Percentiles rank a stretch among this genome's conserved stretches.
phyloP scores from a whole-genome alignment of 495 filamentous ascomycete genomes.

The Neurospora discreta region DNA sequence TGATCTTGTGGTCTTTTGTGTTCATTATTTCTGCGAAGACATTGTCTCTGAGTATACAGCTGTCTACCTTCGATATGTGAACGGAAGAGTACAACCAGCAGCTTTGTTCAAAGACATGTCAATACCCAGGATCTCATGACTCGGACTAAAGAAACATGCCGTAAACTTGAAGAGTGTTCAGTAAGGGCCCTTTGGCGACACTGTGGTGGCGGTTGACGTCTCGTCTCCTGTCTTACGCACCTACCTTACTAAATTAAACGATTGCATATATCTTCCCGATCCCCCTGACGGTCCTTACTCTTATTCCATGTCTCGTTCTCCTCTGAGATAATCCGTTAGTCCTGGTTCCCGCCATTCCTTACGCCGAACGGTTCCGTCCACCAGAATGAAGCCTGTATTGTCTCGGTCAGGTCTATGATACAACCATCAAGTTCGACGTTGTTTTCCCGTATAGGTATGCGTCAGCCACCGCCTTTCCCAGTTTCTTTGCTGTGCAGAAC shows the following conservation, averaged over 20 bases:
- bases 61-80: neutral
- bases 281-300: neutral
- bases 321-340: neutral
- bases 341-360: neutral
- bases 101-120: neutral
- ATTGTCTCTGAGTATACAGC: neutral
- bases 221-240: too few species aligned
- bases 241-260: neutral
- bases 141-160: neutral
- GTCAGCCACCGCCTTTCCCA: neutral
- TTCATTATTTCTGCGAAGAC: neutral
- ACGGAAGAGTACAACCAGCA: too few species aligned
- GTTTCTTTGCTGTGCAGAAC: neutral
- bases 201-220: neutral
- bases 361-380: neutral
- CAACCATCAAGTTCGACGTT: neutral
- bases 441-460: neutral
- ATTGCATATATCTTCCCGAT: neutral
- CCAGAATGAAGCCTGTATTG: neutral
- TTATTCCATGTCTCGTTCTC: neutral
- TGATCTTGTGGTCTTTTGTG: too few species aligned
- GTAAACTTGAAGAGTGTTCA: neutral
- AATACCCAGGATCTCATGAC: neutral
- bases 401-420: too few species aligned
- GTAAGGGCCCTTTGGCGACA: neutral